These are phyloP conservation scores for Arxiozyma telluris DNA, from an alignment of 1,139 yeast species.

Conservation along the genomic window DNA sequence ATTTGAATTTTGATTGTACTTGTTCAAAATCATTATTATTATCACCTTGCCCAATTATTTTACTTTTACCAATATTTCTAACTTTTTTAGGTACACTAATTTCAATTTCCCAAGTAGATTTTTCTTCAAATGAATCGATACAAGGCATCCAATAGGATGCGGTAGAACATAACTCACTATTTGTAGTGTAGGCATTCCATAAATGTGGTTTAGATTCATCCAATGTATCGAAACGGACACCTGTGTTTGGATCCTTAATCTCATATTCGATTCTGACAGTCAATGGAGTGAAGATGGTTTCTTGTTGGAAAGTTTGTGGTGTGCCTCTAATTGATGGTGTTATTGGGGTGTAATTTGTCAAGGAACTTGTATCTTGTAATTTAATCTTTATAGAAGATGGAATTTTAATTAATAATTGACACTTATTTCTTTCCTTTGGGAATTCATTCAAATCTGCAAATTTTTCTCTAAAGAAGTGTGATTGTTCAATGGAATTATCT, in stretches of 20 bases:
- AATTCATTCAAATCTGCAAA: conserved; percentile 55
- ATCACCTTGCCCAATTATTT: conserved; percentile 34
- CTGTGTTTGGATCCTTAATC: conserved; percentile 59
- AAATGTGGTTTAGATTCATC: conserved; percentile 31
- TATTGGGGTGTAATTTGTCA: conserved; percentile 40
- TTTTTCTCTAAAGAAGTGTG: conserved; percentile 54
- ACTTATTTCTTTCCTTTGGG: conserved; percentile 48
- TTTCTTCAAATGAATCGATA: conserved; percentile 78
- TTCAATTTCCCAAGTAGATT: conserved; percentile 88
- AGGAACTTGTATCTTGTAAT: conserved; percentile 44
- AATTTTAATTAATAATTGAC: conserved; percentile 56
- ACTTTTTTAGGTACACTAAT: conserved; percentile 74
- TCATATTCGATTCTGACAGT: conserved; percentile 62
- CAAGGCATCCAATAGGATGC: conserved; percentile 98
- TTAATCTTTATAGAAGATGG: conserved; percentile 65
- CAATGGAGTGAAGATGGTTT: conserved; percentile 58
- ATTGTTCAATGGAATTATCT: conserved; percentile 30
- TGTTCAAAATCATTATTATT: background rate
- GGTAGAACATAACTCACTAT: conserved; percentile 67
- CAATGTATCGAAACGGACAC: conserved; percentile 54
- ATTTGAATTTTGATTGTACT: background rate
- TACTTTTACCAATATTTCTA: conserved; percentile 53
- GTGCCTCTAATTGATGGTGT: conserved; percentile 34
- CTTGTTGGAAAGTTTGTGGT: conserved; percentile 33
- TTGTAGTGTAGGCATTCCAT: conserved; percentile 86